These are phyloP conservation scores for Gyromitra esculenta DNA, from an alignment of 2,329 filamentous ascomycete species.

Conservation along the genomic window DNA sequence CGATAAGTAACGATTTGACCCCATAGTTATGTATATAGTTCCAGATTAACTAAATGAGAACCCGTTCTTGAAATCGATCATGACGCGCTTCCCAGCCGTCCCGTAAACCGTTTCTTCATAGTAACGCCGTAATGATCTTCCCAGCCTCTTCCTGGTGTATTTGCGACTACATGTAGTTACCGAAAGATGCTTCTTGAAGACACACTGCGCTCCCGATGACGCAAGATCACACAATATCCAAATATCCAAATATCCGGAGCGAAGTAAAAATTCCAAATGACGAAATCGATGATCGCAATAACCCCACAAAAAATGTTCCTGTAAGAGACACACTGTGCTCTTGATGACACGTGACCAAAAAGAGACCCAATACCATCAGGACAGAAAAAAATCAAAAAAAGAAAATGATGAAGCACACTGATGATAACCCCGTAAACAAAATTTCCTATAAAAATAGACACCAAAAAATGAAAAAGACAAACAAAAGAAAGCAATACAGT, in stretches of 20 bases:
- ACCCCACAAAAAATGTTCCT: slow-evolving; percentile 21
- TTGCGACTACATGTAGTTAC: slow-evolving; percentile 31
- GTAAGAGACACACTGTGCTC: slow-evolving; percentile 13
- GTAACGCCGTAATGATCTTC: slow-evolving; percentile 14
- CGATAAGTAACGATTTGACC: not conserved
- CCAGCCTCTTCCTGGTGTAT: slow-evolving; percentile 35
- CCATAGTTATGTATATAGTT: not conserved
- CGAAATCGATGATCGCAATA: slow-evolving; percentile 15
- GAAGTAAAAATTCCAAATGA: not conserved
- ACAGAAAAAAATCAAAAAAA: not conserved
- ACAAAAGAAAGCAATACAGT: slow-evolving; percentile 11
- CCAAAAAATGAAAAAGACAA: slow-evolving; percentile 23
- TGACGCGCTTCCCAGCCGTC: not conserved
- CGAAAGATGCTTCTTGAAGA: slow-evolving; percentile 18
- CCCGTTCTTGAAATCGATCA: not conserved
- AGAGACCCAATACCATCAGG: slow-evolving; percentile 28
- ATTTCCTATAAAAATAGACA: slow-evolving; percentile 35
- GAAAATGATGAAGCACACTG: slow-evolving; percentile 37
- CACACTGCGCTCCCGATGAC: slow-evolving; percentile 21
- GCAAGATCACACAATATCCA: slow-evolving; percentile 25
- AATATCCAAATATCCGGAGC: slow-evolving; percentile 19
- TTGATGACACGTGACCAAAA: slow-evolving; percentile 30
- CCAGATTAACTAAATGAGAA: slow-evolving; percentile 19
- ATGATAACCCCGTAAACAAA: slow-evolving; percentile 36
- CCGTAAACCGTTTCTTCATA: not conserved